Conservation (phyloP, 371 early-diverging fungal species). For the Rhizopus microsporus region DNA sequence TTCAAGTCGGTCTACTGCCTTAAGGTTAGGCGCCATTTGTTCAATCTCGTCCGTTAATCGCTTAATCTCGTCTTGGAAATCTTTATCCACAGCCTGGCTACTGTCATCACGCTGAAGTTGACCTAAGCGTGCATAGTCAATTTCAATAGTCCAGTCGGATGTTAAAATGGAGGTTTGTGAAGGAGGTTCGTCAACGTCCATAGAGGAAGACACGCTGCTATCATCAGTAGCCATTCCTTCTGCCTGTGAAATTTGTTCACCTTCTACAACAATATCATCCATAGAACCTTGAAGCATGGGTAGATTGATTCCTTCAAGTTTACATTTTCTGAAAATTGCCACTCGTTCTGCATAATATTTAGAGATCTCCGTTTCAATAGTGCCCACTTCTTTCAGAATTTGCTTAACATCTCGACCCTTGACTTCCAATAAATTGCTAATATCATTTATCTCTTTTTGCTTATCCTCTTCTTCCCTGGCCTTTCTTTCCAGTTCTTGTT, state of each 20-base stretch:
- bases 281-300: slow-evolving; percentile 72
- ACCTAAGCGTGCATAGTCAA: slow-evolving; percentile 63
- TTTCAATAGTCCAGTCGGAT: slow-evolving; percentile 54
- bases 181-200: slow-evolving; percentile 60
- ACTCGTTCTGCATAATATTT: slow-evolving; percentile 75
- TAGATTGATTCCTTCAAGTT: slow-evolving; percentile 88
- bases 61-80: slow-evolving; percentile 72
- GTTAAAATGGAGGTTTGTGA: slow-evolving; percentile 42
- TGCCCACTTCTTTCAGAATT: slow-evolving; percentile 60
- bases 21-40: slow-evolving; percentile 86
- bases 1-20: slow-evolving; percentile 83
- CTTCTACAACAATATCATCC: slow-evolving; percentile 73
- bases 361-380: slow-evolving; percentile 75
- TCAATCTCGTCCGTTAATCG: slow-evolving; percentile 76
- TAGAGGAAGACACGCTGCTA: slow-evolving; percentile 23
- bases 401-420: slow-evolving; percentile 68
- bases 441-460: slow-evolving; percentile 55
- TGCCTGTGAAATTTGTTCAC: slow-evolving; percentile 24
- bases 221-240: neutral
- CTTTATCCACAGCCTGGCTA: slow-evolving; percentile 58
- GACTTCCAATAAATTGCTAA: slow-evolving; percentile 62
- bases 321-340: slow-evolving; percentile 83
- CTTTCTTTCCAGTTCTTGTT: slow-evolving; percentile 48
- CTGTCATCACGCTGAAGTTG: slow-evolving; percentile 52
- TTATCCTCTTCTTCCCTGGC: slow-evolving; percentile 48